A percentile compares a stretch with the other conserved stretches of the same genome.
phyloP scores from a whole-genome alignment of 805 yeast species.

The Yarrowia divulgata region DNA sequence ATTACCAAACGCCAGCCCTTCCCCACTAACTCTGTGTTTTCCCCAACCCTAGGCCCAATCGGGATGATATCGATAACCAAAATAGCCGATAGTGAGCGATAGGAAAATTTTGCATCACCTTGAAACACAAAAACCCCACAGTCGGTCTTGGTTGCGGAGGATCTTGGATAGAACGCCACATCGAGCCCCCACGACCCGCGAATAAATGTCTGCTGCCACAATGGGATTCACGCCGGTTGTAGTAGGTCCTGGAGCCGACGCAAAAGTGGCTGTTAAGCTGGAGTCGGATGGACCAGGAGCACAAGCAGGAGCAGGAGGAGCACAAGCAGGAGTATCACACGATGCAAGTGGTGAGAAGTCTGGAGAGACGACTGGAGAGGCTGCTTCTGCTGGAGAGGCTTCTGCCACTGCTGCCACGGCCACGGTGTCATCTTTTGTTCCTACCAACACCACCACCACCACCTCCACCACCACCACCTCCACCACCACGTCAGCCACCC shows the following conservation, averaged over 20 bases:
- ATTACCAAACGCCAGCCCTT: not conserved
- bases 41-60: constrained; percentile 24
- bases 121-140: constrained; percentile 38
- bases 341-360: not conserved
- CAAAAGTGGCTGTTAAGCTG: not conserved
- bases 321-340: not conserved
- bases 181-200: not conserved
- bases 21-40: constrained; percentile 3
- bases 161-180: not conserved
- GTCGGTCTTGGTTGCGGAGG: constrained; percentile 10
- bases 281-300: not conserved
- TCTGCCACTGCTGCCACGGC: not conserved
- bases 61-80: constrained; percentile 40
- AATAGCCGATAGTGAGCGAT: constrained; percentile 39
- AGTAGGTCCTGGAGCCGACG: not conserved
- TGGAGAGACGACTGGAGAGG: not conserved
- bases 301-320: not conserved
- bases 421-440: too few relatives aligned
- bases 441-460: not conserved
- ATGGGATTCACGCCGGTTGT: constrained; percentile 36
- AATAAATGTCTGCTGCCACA: constrained; percentile 31
- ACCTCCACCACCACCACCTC: not conserved
- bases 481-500: not conserved
- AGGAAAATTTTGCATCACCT: constrained; percentile 38
- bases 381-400: not conserved